These are phyloP conservation scores for Aspergillus melleus DNA, from an alignment of 2,329 filamentous ascomycete genomes.

Conservation along the genomic window DNA sequence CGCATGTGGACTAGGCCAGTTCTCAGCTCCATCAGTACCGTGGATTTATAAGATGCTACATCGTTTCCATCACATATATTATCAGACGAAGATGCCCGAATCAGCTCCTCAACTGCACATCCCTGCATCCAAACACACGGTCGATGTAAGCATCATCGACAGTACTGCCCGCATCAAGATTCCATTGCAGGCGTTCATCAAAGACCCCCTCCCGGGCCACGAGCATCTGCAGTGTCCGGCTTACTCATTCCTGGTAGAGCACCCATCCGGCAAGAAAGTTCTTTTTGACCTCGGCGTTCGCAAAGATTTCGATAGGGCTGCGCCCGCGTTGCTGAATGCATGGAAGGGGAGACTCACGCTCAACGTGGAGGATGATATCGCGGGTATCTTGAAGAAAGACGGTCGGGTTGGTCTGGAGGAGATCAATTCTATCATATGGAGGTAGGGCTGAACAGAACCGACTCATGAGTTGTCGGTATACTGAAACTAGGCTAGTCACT, in stretches of 20 bases:
- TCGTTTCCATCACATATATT: too few species aligned
- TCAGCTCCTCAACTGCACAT: too few species aligned
- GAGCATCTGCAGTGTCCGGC: neutral
- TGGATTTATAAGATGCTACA: too few species aligned
- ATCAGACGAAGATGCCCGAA: too few species aligned
- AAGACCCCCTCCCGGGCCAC: neutral
- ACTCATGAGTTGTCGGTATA: neutral
- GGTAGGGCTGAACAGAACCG: slow-evolving; percentile 1
- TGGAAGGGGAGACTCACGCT: slow-evolving; percentile 17
- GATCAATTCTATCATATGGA: slow-evolving; percentile 29
- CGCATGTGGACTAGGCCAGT: too few species aligned
- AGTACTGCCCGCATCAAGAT: too few species aligned
- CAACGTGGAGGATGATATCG: slow-evolving; percentile 24
- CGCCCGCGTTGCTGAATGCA: slow-evolving; percentile 21
- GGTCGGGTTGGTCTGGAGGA: slow-evolving; percentile 14
- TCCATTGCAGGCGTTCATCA: neutral
- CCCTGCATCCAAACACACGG: too few species aligned
- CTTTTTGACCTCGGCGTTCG: slow-evolving; percentile 36
- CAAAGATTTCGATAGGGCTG: slow-evolving; percentile 30
- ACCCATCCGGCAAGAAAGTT: slow-evolving; percentile 14
- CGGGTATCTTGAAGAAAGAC: slow-evolving; percentile 24
- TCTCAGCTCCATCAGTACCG: too few species aligned
- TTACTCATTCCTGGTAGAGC: slow-evolving; percentile 13
- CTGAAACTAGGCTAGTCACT: slow-evolving; percentile 18
- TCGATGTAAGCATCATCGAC: too few species aligned